phyloP scores from a whole-genome alignment of 768 basidiomycete genomes.

The Mycena pura region DNA sequence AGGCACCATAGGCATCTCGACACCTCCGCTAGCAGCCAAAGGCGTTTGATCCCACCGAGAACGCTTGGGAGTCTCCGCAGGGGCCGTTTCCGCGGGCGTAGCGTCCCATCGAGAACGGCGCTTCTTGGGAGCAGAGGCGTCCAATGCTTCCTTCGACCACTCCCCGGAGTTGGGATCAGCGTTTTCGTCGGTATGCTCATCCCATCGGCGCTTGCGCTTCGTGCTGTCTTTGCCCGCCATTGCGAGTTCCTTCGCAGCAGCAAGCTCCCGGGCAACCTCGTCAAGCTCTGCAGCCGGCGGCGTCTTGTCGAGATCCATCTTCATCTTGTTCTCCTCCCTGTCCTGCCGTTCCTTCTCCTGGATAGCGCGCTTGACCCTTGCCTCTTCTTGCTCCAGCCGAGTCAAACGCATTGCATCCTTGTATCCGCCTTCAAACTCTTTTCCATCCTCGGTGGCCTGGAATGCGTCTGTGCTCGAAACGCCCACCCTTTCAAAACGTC shows the following conservation, averaged over 20 bases:
- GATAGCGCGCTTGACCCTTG: conserved; percentile 79
- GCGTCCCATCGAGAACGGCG: conserved; percentile 97
- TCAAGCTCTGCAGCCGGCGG: conserved; percentile 84
- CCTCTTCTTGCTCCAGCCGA: conserved; percentile 93
- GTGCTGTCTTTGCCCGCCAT: conserved; percentile 44
- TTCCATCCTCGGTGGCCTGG: conserved; percentile 67
- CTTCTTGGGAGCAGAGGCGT: conserved; percentile 83
- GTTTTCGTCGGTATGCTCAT: conserved; percentile 73
- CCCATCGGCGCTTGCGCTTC: conserved; percentile 86
- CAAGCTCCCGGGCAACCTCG: conserved; percentile 73
- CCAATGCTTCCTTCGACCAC: conserved; percentile 79
- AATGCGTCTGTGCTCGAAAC: conserved; percentile 85
- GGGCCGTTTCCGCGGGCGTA: conserved; percentile 73
- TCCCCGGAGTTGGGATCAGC: conserved; percentile 69
- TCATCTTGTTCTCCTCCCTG: conserved; percentile 72
- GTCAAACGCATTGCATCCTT: conserved; percentile 95
- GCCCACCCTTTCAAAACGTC: conserved; percentile 85
- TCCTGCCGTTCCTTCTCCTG: conserved; percentile 88
- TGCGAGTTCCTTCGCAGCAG: conserved; percentile 56
- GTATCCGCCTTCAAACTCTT: conserved; percentile 84
- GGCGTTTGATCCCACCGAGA: conserved; percentile 99
- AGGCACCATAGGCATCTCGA: conserved; percentile 72
- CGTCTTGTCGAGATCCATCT: conserved; percentile 91
- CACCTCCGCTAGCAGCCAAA: conserved; percentile 48
- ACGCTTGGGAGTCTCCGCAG: conserved; percentile 79